Conservation (phyloP, 1,284 basidiomycete species). For the Acaromyces ingoldii region DNA sequence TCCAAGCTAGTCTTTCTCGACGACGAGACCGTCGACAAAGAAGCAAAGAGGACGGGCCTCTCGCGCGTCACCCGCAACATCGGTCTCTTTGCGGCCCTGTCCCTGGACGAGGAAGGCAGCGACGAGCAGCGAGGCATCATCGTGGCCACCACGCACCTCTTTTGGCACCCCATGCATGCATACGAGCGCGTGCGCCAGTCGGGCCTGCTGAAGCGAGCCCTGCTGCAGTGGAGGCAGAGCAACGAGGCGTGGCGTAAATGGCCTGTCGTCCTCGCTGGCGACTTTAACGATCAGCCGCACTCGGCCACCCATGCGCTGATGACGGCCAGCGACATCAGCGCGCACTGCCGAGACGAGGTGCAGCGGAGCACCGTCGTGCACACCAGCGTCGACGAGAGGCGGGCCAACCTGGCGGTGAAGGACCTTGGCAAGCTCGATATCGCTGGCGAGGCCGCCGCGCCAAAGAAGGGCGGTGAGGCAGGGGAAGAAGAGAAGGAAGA, state of each 20-base stretch:
- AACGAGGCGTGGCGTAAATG: conserved; percentile 54
- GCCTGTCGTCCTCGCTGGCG: conserved; percentile 79
- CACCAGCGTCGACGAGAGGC: conserved; percentile 65
- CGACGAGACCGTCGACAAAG: conserved; percentile 20
- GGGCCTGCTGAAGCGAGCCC: conserved; percentile 63
- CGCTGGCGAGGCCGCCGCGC: not conserved
- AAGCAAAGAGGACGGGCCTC: conserved; percentile 16
- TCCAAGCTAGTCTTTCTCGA: conserved; percentile 28
- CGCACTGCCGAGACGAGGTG: conserved; percentile 60
- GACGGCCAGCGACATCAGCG: conserved; percentile 57
- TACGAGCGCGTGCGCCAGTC: conserved; percentile 77
- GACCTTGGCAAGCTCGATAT: not conserved
- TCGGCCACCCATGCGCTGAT: conserved; percentile 82
- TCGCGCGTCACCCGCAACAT: conserved; percentile 35
- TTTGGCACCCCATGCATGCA: conserved; percentile 76
- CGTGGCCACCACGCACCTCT: conserved; percentile 77
- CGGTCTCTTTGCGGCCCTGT: conserved; percentile 37
- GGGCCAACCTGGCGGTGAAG: too few species aligned
- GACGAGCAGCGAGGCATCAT: conserved; percentile 57
- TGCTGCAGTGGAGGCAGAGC: conserved; percentile 29
- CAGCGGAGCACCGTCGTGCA: conserved; percentile 73
- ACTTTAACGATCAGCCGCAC: conserved; percentile 85
- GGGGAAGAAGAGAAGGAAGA: conserved; percentile 8
- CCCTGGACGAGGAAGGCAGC: conserved; percentile 1
- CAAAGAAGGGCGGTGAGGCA: not conserved